A percentile compares a stretch with the other conserved stretches of the same genome.
These are phyloP conservation scores for Nectriaceae sp. DNA, from an alignment of 2,329 filamentous ascomycete species.

Conservation along the genomic window DNA sequence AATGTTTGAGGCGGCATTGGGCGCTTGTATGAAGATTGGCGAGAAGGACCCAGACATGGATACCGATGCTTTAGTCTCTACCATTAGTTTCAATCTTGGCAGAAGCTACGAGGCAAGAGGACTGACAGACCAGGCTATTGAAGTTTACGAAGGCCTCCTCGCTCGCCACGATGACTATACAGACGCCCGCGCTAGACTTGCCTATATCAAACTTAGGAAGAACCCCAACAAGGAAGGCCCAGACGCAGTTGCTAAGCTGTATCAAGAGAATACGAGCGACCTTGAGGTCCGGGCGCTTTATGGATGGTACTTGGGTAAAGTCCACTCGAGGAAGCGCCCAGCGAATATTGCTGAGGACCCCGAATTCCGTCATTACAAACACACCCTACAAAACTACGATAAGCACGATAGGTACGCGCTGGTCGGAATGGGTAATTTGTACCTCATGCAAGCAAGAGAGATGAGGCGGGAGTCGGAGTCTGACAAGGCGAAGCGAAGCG, in stretches of 20 bases:
- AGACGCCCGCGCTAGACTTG: conserved; percentile 83
- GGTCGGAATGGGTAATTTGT: conserved; percentile 95
- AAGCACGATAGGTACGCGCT: conserved; percentile 98
- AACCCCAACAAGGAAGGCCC: conserved; percentile 84
- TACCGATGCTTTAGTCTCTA: conserved; percentile 89
- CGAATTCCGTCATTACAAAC: conserved; percentile 93
- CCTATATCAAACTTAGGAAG: conserved; percentile 84
- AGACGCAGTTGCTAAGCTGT: conserved; percentile 81
- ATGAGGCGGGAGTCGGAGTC: conserved; percentile 89
- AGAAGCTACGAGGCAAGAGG: conserved; percentile 88
- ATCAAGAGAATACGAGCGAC: conserved; percentile 80
- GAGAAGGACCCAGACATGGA: conserved; percentile 76
- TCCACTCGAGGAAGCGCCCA: conserved; percentile 76
- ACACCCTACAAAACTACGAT: conserved; percentile 89
- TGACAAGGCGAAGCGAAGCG: conserved; percentile 87
- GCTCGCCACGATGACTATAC: conserved; percentile 88
- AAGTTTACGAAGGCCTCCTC: conserved; percentile 84
- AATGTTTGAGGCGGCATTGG: conserved; percentile 89
- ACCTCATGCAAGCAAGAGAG: conserved; percentile 83
- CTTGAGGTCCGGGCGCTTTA: conserved; percentile 91
- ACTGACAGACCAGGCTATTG: conserved; percentile 78
- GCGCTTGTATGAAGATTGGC: conserved; percentile 80
- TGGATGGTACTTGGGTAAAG: conserved; percentile 90
- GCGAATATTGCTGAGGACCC: conserved; percentile 83
- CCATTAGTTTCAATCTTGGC: conserved; percentile 95